Evolutionary conservation across 2,329 filamentous ascomycete genomes (phyloP).

Genomic region (Niveomyces coronatus): DNA sequence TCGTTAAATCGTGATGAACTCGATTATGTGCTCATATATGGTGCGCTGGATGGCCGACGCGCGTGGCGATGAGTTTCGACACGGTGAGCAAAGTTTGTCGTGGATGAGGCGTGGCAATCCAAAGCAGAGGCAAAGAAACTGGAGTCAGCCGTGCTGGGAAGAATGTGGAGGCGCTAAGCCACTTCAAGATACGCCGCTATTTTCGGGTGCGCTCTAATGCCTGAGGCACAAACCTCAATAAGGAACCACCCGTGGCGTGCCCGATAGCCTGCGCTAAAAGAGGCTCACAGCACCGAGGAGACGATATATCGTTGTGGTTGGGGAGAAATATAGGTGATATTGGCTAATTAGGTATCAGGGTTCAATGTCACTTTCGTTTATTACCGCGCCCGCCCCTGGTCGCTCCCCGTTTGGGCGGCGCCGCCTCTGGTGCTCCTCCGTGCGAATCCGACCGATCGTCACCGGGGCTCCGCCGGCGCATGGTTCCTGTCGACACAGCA

Average conservation of each 20-base stretch:
- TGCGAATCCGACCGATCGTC: conserved; percentile 52
- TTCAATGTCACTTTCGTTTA: conserved; percentile 27
- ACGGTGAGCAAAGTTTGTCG: conserved; percentile 30
- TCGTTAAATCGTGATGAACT: conserved; percentile 22
- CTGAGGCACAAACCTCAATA: conserved; percentile 15
- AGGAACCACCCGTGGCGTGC: not conserved
- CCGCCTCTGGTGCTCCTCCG: conserved; percentile 40
- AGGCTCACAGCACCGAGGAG: too few species aligned
- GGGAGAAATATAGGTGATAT: too few species aligned
- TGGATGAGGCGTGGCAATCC: conserved; percentile 30
- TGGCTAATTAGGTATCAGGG: not conserved
- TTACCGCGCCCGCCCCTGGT: conserved; percentile 28
- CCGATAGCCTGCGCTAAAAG: too few species aligned
- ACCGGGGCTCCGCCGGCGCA: conserved; percentile 75
- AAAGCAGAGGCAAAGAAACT: conserved; percentile 34
- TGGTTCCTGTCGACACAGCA: conserved; percentile 63
- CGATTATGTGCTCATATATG: conserved; percentile 18
- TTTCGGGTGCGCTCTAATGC: conserved; percentile 14
- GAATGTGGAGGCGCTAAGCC: conserved; percentile 24
- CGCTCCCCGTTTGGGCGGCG: conserved; percentile 28
- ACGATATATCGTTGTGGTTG: too few species aligned
- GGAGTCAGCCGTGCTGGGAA: conserved; percentile 30
- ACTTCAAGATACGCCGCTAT: conserved; percentile 13
- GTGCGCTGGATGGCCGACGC: conserved; percentile 40
- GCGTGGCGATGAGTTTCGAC: conserved; percentile 37